A percentile compares a stretch with the other conserved stretches of the same genome.
Evolutionary conservation across 495 filamentous ascomycete genomes (phyloP).

Genomic region (Chaetomidium leptoderma): DNA sequence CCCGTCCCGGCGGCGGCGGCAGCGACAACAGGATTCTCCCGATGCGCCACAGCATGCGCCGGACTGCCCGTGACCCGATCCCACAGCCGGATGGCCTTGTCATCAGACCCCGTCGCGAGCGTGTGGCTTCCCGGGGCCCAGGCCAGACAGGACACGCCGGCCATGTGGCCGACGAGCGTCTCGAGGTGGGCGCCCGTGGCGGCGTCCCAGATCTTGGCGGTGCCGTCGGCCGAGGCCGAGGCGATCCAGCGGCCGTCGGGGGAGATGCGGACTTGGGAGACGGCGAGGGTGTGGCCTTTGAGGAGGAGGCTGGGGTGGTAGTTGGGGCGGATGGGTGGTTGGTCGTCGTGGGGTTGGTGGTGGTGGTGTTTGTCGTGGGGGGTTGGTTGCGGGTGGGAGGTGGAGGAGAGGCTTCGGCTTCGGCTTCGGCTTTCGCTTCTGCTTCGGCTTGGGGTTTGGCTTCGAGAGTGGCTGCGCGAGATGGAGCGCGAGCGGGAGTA

Average conservation of each 20-base stretch:
- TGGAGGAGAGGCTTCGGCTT: conserved; percentile 1
- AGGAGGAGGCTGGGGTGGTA: conserved; percentile 45
- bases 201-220: conserved; percentile 86
- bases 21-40: background rate
- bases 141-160: conserved; percentile 82
- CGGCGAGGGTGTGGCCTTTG: conserved; percentile 67
- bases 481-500: conserved; percentile 26
- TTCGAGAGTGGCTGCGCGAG: conserved; percentile 21
- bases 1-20: background rate
- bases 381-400: conserved; percentile 8
- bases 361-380: conserved; percentile 6
- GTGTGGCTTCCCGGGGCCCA: conserved; percentile 86
- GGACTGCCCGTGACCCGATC: conserved; percentile 67
- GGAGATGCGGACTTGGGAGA: conserved; percentile 86
- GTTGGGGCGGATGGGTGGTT: conserved; percentile 32
- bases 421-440: conserved; percentile 5
- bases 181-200: conserved; percentile 70
- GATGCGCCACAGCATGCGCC: conserved; percentile 46
- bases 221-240: conserved; percentile 81
- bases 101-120: conserved; percentile 87
- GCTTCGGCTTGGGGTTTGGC: conserved; percentile 16
- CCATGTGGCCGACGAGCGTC: conserved; percentile 88
- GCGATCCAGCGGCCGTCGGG: conserved; percentile 87
- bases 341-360: conserved; percentile 9
- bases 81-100: conserved; percentile 94